Percentiles rank a stretch among this genome's conserved stretches.
These are phyloP conservation scores for Didymella pinodella DNA, from an alignment of 2,329 filamentous ascomycete species.

Conservation along the genomic window DNA sequence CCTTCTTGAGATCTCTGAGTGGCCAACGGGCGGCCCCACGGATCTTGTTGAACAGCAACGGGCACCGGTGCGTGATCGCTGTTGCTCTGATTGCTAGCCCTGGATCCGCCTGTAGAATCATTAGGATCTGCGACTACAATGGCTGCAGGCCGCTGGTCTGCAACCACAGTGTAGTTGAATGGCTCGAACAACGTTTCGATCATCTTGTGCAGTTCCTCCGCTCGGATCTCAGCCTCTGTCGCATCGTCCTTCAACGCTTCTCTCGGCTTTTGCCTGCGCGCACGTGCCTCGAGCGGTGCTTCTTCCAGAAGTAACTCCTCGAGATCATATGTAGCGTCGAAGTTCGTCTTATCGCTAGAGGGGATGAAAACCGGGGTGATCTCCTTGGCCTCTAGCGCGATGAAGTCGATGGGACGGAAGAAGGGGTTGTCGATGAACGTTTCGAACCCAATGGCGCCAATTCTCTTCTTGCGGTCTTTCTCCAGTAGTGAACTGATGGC, in stretches of 20 bases:
- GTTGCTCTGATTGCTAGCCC: conserved; percentile 47
- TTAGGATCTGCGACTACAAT: conserved; percentile 40
- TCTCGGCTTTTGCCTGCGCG: conserved; percentile 90
- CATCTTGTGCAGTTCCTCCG: conserved; percentile 91
- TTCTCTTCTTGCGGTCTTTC: conserved; percentile 77
- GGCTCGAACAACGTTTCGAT: conserved; percentile 94
- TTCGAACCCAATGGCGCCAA: conserved; percentile 83
- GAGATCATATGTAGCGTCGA: conserved; percentile 96
- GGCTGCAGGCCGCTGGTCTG: conserved; percentile 69
- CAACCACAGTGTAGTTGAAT: conserved; percentile 90
- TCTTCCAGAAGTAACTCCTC: conserved; percentile 94
- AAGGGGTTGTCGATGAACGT: conserved; percentile 89
- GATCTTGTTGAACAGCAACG: conserved; percentile 43
- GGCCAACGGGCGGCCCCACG: conserved; percentile 42
- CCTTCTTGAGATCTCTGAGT: conserved; percentile 48
- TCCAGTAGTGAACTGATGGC: conserved; percentile 86
- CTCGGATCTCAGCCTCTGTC: conserved; percentile 90
- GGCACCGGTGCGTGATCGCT: conserved; percentile 45
- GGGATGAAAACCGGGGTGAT: conserved; percentile 91
- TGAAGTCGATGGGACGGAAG: conserved; percentile 86
- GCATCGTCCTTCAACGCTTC: conserved; percentile 93
- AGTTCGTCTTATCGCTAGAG: conserved; percentile 97
- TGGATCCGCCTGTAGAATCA: conserved; percentile 42
- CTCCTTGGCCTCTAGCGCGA: conserved; percentile 81
- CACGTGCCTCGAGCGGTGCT: conserved; percentile 89